These are phyloP conservation scores for Yamadazyma sp. DNA, from an alignment of 1,139 yeast genomes.

Conservation along the genomic window DNA sequence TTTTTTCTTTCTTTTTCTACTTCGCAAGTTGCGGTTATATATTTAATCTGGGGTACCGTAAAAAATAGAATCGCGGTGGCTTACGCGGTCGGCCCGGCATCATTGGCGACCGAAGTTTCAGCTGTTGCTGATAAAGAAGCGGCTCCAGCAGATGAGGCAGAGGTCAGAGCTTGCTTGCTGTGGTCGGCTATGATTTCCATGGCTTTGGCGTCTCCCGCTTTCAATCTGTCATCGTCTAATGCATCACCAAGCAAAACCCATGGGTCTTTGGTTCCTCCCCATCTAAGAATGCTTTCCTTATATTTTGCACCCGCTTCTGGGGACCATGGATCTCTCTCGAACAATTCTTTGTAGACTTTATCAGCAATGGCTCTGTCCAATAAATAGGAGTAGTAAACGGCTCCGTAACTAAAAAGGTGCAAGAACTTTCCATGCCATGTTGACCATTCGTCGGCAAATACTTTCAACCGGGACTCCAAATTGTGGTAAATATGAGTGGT, in stretches of 20 bases:
- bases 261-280: conserved; percentile 95
- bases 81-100: no score
- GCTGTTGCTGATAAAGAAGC: no score
- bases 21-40: neutral
- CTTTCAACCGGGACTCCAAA: conserved; percentile 54
- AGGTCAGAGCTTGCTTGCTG: neutral
- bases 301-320: conserved; percentile 74
- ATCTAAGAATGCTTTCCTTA: conserved; percentile 66
- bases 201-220: conserved; percentile 69
- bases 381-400: conserved; percentile 88
- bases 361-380: conserved; percentile 93
- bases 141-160: no score
- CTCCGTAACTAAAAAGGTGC: conserved; percentile 90
- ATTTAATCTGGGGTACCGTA: conserved; percentile 1
- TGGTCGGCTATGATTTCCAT: conserved; percentile 46
- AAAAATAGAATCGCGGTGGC: neutral
- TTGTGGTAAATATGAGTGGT: conserved; percentile 64
- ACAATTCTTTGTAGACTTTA: conserved; percentile 75
- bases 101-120: no score
- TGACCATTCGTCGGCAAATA: conserved; percentile 63
- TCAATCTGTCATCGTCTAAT: conserved; percentile 58
- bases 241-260: conserved; percentile 86
- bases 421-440: conserved; percentile 96
- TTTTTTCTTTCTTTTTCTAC: neutral
- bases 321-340: conserved; percentile 67